Evolutionary conservation across 768 basidiomycete genomes (phyloP), one percentile per base, ranked within the genome.

Genomic region (Russula virescens): DNA sequence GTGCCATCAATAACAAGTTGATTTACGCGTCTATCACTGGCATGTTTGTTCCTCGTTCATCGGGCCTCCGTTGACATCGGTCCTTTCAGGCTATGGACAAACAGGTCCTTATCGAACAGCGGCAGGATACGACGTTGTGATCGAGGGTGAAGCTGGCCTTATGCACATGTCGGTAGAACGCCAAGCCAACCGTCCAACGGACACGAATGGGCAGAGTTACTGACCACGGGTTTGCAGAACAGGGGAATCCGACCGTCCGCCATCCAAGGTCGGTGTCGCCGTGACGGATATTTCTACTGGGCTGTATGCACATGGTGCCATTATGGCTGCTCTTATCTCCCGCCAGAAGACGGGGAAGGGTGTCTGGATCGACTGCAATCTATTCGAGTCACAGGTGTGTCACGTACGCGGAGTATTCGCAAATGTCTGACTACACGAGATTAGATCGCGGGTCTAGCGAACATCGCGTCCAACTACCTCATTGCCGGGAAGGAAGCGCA

Each of bases 211-310:
- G 57, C 35, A 56, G 46, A 67, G 66, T n/a, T 48, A 58, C 63
- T 65, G 31, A 64, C 67, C 35, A 8, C n/a, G 23, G 6, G 28
- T 62, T 51, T 26, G 35, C 66, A 92, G 90, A 67, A 98, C 94
- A 18, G 94, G 94, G 54, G 95, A 96, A 74, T 80, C 87, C 10
- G 86, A 88, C 68, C 86, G 93, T 11, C 82, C 85, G 18, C 95
- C 94, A 4, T 87, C 83, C 70, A 97, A 98, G 74, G 94, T 96
- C n/a, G 95, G 95, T 10, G 94, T 97, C 28, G 94, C 95, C 1
- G 87, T 87, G 6, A 96, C 94, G 14, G 95, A 94, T 74, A 82
- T 94, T 57, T 85, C 91, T 50, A 94, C 89, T 25, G 89, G 89
- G 2, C 79, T 98, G 26, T 97, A 95, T 73, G 87, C 93, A 6